Conservation (phyloP, 129 eudicot species). For the Artemisia annua region DNA sequence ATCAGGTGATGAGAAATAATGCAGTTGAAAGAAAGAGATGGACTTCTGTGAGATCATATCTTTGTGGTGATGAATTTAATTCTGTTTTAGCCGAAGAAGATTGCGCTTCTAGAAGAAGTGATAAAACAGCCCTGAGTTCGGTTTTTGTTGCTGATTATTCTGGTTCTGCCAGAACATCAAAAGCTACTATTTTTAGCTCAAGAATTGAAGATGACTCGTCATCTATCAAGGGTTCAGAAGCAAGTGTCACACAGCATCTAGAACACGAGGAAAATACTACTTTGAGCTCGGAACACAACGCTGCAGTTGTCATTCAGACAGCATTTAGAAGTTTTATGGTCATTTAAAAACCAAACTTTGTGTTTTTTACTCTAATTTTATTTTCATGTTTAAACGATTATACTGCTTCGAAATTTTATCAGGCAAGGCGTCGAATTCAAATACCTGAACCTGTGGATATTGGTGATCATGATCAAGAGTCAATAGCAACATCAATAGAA, state of each 20-base stretch:
- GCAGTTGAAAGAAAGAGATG: slow-evolving; percentile 54
- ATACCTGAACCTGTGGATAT: slow-evolving; percentile 17
- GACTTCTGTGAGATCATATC: slow-evolving; percentile 70
- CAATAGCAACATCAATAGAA: slow-evolving; percentile 72
- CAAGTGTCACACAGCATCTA: slow-evolving; percentile 61
- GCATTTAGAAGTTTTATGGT: slow-evolving; percentile 82
- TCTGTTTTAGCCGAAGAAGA: slow-evolving; percentile 55
- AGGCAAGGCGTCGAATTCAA: slow-evolving; percentile 43
- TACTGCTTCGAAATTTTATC: slow-evolving; percentile 20
- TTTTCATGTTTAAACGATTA: neutral
- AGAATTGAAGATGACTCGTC: slow-evolving; percentile 47
- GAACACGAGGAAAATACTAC: slow-evolving; percentile 36
- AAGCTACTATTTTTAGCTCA: slow-evolving; percentile 37
- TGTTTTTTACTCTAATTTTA: slow-evolving; percentile 4
- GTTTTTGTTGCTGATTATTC: slow-evolving; percentile 40
- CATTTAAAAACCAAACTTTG: slow-evolving; percentile 19
- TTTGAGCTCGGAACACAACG: slow-evolving; percentile 45
- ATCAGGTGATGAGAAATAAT: slow-evolving; percentile 46
- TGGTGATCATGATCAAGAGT: slow-evolving; percentile 41
- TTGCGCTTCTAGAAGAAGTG: slow-evolving; percentile 34
- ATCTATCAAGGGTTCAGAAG: slow-evolving; percentile 63
- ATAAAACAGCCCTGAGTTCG: slow-evolving; percentile 17
- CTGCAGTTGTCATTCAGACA: slow-evolving; percentile 72
- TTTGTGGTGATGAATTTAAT: slow-evolving; percentile 80
- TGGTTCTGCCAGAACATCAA: slow-evolving; percentile 41